Conservation (phyloP, 306 rosid genomes). For the Adenanthera pavonina region DNA sequence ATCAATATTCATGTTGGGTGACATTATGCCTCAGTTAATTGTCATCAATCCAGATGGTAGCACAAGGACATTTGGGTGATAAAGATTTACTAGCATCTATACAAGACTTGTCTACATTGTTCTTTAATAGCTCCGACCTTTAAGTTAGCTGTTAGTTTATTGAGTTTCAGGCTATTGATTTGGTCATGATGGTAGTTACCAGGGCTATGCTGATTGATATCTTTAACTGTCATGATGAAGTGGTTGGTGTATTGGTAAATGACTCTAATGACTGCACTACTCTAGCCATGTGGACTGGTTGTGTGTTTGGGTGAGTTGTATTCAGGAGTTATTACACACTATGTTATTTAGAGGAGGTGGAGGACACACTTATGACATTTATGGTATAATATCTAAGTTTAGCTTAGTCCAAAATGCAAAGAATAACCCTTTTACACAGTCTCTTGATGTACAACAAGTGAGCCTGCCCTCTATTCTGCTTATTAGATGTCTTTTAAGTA, state of each 20-base stretch:
- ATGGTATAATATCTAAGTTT: slow-evolving; percentile 2
- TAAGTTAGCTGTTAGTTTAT: slow-evolving; percentile 15
- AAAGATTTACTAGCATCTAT: background rate
- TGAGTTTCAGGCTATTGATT: background rate
- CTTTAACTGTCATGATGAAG: background rate
- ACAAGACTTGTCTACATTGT: background rate
- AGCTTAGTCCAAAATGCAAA: background rate
- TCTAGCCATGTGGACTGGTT: background rate
- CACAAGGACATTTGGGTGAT: background rate
- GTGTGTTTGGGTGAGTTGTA: slow-evolving; percentile 14
- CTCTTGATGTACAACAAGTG: background rate
- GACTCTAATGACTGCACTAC: slow-evolving; percentile 7
- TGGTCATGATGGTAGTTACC: slow-evolving; percentile 22
- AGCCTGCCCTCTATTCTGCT: background rate
- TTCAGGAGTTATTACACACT: background rate
- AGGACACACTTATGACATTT: background rate
- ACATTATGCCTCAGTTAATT: background rate
- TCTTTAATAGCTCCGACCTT: background rate
- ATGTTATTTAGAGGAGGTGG: slow-evolving; percentile 2
- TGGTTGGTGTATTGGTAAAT: slow-evolving; percentile 21
- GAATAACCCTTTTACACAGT: background rate
- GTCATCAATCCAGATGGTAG: background rate
- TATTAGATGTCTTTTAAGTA: background rate
- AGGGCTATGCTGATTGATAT: slow-evolving; percentile 3
- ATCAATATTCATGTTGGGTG: background rate